Evolutionary conservation across 23 red algal genomes (phyloP).

Genomic region (Gracilaria gracilis): DNA sequence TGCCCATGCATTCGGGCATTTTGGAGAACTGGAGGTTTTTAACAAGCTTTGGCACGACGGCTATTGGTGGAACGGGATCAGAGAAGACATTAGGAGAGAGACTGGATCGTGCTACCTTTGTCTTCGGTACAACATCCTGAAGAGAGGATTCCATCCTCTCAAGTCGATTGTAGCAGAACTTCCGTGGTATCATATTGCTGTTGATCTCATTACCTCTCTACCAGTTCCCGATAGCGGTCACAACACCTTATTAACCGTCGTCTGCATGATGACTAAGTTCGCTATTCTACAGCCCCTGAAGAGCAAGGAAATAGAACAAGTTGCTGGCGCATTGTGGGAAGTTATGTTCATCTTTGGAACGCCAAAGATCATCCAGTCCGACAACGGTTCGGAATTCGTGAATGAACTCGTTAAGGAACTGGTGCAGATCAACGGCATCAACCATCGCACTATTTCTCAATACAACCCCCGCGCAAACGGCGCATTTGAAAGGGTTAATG

Average conservation of each 20-base stretch:
- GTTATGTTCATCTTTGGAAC: not conserved
- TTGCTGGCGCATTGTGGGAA: not conserved
- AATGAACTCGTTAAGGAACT: conserved; percentile 21
- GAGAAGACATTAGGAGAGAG: not conserved
- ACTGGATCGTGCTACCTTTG: not conserved
- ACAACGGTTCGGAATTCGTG: conserved; percentile 32
- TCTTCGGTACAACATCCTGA: not conserved
- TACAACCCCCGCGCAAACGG: conserved; percentile 19
- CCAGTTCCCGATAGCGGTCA: not conserved
- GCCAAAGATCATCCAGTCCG: conserved; percentile 31
- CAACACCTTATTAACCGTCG: not conserved
- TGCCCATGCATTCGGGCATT: not conserved
- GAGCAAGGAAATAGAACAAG: not conserved
- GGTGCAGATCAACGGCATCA: not conserved
- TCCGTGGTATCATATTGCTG: not conserved
- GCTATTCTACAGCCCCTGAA: not conserved
- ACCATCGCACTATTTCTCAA: conserved; percentile 3
- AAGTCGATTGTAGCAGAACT: not conserved
- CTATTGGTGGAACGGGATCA: not conserved
- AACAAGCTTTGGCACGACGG: conserved; percentile 8
- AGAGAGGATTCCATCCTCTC: not conserved
- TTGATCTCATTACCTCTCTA: not conserved
- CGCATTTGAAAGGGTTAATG: not conserved
- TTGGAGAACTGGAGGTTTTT: not conserved
- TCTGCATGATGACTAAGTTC: conserved; percentile 32